Percentiles rank a stretch among this genome's conserved stretches.
Evolutionary conservation across 495 filamentous ascomycete genomes (phyloP).

Genomic region (Neurospora intermedia): DNA sequence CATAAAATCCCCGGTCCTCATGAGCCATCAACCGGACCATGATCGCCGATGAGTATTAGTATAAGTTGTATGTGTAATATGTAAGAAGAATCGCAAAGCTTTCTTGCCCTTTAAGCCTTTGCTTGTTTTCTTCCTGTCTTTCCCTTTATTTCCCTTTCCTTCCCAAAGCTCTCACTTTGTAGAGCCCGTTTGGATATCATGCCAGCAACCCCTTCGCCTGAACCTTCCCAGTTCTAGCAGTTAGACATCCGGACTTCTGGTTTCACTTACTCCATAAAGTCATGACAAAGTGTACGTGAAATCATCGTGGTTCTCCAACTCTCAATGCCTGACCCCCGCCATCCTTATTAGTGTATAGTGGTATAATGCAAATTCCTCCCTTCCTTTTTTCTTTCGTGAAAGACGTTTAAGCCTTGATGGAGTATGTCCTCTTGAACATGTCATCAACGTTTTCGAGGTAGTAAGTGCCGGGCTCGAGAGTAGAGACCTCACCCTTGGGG

Average conservation of each 20-base stretch:
- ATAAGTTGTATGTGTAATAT: background rate
- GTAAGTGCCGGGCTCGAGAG: slow-evolving; percentile 70
- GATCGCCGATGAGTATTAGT: background rate
- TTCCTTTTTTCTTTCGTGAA: background rate
- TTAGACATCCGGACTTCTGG: background rate
- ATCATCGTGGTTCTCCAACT: background rate
- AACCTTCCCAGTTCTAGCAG: background rate
- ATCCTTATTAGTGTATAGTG: background rate
- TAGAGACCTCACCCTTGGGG: slow-evolving; percentile 66
- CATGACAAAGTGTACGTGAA: background rate
- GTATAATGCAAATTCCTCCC: background rate
- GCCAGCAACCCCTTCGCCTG: background rate
- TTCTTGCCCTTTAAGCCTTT: background rate
- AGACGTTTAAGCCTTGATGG: slow-evolving; percentile 63
- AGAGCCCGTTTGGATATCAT: background rate
- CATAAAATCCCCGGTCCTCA: background rate
- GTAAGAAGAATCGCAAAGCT: background rate
- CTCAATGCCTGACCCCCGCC: background rate
- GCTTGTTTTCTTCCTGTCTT: background rate
- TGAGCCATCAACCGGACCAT: background rate
- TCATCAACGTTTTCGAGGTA: slow-evolving; percentile 85
- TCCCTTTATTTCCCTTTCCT: background rate
- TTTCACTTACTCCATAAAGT: background rate
- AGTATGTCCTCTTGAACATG: slow-evolving; percentile 89
- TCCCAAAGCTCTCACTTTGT: background rate